These are phyloP conservation scores for Harringtonia lauricola DNA, from an alignment of 2,329 filamentous ascomycete genomes.

Conservation along the genomic window DNA sequence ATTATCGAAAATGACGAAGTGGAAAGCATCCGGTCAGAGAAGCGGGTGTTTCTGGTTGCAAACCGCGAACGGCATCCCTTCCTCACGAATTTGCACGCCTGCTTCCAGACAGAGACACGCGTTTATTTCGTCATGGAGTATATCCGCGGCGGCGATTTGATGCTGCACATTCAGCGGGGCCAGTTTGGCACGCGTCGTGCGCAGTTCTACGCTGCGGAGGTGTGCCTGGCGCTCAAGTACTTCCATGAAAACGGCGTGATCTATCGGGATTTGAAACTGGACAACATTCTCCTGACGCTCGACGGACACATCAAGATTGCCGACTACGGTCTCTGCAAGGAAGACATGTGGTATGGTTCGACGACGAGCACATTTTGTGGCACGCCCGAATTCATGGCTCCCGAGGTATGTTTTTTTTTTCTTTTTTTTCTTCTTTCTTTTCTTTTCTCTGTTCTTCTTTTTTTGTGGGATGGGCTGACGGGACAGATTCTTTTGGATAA, in stretches of 20 bases:
- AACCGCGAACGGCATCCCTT: constrained; percentile 97
- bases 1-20: constrained; percentile 99
- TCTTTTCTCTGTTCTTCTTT: not conserved
- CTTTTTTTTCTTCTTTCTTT: not conserved
- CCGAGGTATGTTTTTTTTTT: constrained; percentile 57
- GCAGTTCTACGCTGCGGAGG: constrained; percentile 97
- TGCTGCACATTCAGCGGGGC: constrained; percentile 96
- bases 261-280: constrained; percentile 91
- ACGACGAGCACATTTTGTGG: constrained; percentile 98
- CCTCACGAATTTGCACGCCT: constrained; percentile 87
- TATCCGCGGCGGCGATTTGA: constrained; percentile 93
- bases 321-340: constrained; percentile 98
- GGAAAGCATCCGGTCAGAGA: constrained; percentile 94
- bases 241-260: constrained; percentile 99
- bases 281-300: constrained; percentile 83
- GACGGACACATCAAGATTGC: constrained; percentile 98
- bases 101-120: constrained; percentile 96
- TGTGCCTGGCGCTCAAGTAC: constrained; percentile 94
- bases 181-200: constrained; percentile 93
- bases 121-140: constrained; percentile 99
- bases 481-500: constrained; percentile 85
- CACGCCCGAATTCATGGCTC: constrained; percentile 99
- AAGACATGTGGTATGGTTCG: constrained; percentile 98
- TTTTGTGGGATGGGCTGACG: too few relatives aligned
- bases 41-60: constrained; percentile 91